phyloP scores from a whole-genome alignment of 2,329 filamentous ascomycete genomes.

The Lecanicillium sp. region DNA sequence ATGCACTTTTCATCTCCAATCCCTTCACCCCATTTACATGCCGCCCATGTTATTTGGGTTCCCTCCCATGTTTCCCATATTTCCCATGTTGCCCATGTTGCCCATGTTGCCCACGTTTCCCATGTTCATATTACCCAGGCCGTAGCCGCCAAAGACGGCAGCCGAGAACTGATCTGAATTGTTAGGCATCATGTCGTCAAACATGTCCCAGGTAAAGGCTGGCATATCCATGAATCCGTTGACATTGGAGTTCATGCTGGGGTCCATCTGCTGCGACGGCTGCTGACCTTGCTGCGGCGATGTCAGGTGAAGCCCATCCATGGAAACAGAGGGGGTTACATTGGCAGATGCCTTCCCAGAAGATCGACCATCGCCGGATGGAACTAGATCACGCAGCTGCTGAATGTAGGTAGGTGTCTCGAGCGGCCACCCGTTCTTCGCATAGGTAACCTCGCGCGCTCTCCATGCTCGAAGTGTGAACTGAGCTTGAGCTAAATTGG shows the following conservation, averaged over 20 bases:
- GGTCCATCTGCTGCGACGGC: constrained; percentile 1
- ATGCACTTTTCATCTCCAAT: not conserved
- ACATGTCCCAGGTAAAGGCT: constrained; percentile 8
- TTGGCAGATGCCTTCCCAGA: not conserved
- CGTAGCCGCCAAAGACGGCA: constrained; percentile 23
- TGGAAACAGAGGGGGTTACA: constrained; percentile 5
- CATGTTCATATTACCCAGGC: constrained; percentile 16
- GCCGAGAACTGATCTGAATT: constrained; percentile 20
- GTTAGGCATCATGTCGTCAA: constrained; percentile 11
- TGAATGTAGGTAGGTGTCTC: constrained; percentile 38
- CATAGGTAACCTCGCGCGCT: constrained; percentile 35
- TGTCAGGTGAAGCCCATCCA: constrained; percentile 5
- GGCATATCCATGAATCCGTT: constrained; percentile 6
- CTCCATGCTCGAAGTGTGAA: constrained; percentile 46
- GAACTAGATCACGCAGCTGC: constrained; percentile 34
- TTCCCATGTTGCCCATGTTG: constrained; percentile 2
- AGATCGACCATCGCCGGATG: constrained; percentile 13
- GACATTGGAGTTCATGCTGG: not conserved
- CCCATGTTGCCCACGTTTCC: constrained; percentile 11
- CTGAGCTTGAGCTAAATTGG: constrained; percentile 35
- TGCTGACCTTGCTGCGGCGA: not conserved
- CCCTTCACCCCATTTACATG: constrained; percentile 2
- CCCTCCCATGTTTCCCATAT: too few species aligned
- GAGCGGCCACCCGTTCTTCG: constrained; percentile 26
- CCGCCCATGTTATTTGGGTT: too few species aligned